Base-by-base conservation (phyloP, 257 asterid genomes). In the Nicotiana undulata region DNA sequence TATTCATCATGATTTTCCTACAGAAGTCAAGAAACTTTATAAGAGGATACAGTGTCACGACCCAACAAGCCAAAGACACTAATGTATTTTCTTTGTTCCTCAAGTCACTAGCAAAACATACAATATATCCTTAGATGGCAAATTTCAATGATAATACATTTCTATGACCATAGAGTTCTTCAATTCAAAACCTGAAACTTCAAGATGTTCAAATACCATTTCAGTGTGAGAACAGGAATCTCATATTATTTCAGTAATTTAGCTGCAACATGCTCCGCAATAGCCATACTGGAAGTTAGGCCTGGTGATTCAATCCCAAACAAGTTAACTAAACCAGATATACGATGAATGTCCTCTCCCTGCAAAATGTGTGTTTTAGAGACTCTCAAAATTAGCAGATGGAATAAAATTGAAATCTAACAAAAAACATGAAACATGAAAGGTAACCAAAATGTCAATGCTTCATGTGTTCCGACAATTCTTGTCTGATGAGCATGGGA, bases 221-320 rank as follows among this genome's bases (percentile, higher is more conserved):
- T 68, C 56, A 68, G 56, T 0, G 60, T 3, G 61, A 15, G 37
- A 59, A 15, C 20, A 49, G 8, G 61, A 49, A 49, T 49, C 32
- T n/a, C 24, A 24, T 40, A 8, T 70, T 3, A 29, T 76, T 75
- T 46, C 61, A 66, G 26, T 26, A 90, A 82, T 82, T 74, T 84
- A 74, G 90, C 86, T 79, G 94, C 90, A 87, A 94, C 94, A 79
- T 88, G 84, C 77, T 91, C 92, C 22, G 97, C 98, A 64, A 92
- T 92, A 77, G 97, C 96, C 87, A 94, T 58, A 55, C 94, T 81
- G 81, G 97, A 87, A 74, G 98, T 94, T 3, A 94, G 81, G 28
- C 98, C 98, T 10, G 97, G 98, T 40, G 98, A 92, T 84, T 94
- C 98, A 29, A 94, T 91, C 31, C 98, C 98, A 46, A 92, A 86